Evolutionary conservation across 1,284 basidiomycete genomes (phyloP).

Genomic region (Boletellus deceptivus): DNA sequence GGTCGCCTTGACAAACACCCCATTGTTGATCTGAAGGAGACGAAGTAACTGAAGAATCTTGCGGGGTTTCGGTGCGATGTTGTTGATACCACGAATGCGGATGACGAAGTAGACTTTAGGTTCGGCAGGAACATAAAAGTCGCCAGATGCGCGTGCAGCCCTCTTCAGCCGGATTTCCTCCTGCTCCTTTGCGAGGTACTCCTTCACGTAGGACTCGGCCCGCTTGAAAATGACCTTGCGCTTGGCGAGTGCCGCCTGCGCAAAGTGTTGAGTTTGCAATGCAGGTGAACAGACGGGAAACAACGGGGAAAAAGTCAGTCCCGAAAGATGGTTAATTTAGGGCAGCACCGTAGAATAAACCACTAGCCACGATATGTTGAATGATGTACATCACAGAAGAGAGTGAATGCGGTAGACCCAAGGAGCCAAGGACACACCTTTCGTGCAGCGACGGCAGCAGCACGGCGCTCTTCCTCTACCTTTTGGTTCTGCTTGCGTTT

Average conservation of each 20-base stretch:
- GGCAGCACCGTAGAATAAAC: constrained; percentile 67
- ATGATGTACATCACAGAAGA: constrained; percentile 77
- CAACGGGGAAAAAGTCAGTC: constrained; percentile 54
- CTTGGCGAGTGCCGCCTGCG: constrained; percentile 84
- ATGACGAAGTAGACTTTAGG: constrained; percentile 98
- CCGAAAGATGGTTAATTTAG: constrained; percentile 97
- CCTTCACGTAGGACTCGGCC: constrained; percentile 97
- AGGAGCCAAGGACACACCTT: constrained; percentile 66
- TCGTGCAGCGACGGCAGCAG: constrained; percentile 81
- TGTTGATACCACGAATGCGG: constrained; percentile 98
- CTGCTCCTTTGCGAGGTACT: constrained; percentile 90
- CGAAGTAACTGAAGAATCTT: constrained; percentile 99
- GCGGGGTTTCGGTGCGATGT: constrained; percentile 98
- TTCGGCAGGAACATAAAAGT: constrained; percentile 97
- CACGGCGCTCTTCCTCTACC: constrained; percentile 92
- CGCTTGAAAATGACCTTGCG: constrained; percentile 99
- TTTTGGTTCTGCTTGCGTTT: constrained; percentile 99
- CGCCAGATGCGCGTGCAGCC: constrained; percentile 87
- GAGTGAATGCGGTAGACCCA: constrained; percentile 10
- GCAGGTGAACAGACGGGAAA: constrained; percentile 3
- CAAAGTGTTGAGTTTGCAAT: constrained; percentile 13
- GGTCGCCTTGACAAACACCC: constrained; percentile 97
- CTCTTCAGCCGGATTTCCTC: constrained; percentile 97
- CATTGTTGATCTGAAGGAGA: constrained; percentile 99
- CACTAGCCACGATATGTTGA: constrained; percentile 68